phyloP scores from a whole-genome alignment of 2,329 filamentous ascomycete species.

The Neospermospora avenae region DNA sequence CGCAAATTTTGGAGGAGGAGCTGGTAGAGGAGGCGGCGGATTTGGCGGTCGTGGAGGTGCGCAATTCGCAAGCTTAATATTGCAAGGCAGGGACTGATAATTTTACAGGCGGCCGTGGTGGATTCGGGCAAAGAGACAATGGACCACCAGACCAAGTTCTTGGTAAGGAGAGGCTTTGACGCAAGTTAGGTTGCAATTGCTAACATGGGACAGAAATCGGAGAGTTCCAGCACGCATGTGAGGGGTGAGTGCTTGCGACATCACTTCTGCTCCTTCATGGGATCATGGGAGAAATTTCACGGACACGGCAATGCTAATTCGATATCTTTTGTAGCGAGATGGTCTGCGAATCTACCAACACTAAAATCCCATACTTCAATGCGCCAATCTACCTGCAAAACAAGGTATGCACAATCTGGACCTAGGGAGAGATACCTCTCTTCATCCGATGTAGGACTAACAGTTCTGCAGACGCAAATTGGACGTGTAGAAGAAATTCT shows the following conservation, averaged over 20 bases:
- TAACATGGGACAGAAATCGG: conserved; percentile 69
- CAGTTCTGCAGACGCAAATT: conserved; percentile 62
- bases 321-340: conserved; percentile 57
- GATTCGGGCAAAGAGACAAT: conserved; percentile 57
- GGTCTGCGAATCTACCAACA: conserved; percentile 92
- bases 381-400: conserved; percentile 98
- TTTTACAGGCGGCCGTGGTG: conserved; percentile 55
- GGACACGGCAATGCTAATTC: neutral
- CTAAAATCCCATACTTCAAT: conserved; percentile 98
- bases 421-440: neutral
- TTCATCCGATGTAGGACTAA: conserved; percentile 10
- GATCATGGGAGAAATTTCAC: no score
- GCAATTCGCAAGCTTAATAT: conserved; percentile 13
- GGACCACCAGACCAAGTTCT: conserved; percentile 61
- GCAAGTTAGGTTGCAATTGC: conserved; percentile 8
- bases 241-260: conserved; percentile 52
- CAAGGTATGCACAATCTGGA: conserved; percentile 55
- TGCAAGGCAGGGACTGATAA: conserved; percentile 20
- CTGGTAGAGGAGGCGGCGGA: conserved; percentile 45
- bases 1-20: conserved; percentile 48
- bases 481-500: conserved; percentile 98
- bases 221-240: conserved; percentile 87
- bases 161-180: conserved; percentile 39
- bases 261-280: neutral
- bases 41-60: conserved; percentile 45